Percentiles rank a stretch among this genome's conserved stretches.
Conservation (phyloP, 1,284 basidiomycete genomes). For the Malassezia slooffiae region DNA sequence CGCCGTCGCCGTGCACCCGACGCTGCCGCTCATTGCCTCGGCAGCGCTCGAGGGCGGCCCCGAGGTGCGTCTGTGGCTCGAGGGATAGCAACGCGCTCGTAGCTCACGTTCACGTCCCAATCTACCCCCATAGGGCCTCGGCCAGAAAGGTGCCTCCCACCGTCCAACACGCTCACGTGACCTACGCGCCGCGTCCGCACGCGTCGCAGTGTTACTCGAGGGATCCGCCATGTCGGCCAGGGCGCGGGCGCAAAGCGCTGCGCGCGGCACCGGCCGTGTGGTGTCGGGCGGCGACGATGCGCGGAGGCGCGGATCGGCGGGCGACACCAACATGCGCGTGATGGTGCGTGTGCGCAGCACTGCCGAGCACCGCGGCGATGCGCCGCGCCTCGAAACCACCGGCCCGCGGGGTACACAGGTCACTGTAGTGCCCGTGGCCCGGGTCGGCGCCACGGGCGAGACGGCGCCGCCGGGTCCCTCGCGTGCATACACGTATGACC, state of each 20-base stretch:
- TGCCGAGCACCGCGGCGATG: too few relatives aligned
- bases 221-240: too few relatives aligned
- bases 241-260: too few relatives aligned
- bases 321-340: constrained; percentile 40
- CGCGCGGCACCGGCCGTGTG: too few relatives aligned
- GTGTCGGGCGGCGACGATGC: neutral
- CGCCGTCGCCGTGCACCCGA: constrained; percentile 23
- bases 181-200: constrained; percentile 7
- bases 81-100: neutral
- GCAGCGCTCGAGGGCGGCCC: constrained; percentile 28
- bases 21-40: constrained; percentile 24
- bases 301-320: constrained; percentile 5
- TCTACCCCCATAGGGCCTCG: too few relatives aligned
- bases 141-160: too few relatives aligned
- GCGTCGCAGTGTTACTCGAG: neutral
- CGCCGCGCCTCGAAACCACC: constrained; percentile 4
- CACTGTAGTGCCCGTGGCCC: neutral
- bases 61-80: constrained; percentile 24
- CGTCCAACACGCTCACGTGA: constrained; percentile 1
- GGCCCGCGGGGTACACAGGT: constrained; percentile 8
- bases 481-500: constrained; percentile 37
- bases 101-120: too few relatives aligned
- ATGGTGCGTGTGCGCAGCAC: constrained; percentile 41
- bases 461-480: neutral
- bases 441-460: neutral